Evolutionary conservation across 2,329 filamentous ascomycete genomes (phyloP).

Genomic region (Diaporthe eres): DNA sequence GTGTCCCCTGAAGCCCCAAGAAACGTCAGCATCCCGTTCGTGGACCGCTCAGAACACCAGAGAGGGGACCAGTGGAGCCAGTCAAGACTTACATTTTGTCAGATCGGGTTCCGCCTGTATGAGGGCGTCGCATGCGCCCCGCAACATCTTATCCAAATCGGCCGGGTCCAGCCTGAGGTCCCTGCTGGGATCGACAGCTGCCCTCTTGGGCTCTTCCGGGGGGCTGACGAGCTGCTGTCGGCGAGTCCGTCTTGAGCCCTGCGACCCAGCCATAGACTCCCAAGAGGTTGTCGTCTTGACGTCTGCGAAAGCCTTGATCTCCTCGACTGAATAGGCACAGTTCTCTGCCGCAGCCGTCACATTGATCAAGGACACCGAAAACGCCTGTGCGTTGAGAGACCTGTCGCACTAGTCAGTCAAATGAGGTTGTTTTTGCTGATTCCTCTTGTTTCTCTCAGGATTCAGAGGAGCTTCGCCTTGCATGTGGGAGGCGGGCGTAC

Average conservation of each 20-base stretch:
- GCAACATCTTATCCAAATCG: constrained; percentile 68
- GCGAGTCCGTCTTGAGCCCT: constrained; percentile 57
- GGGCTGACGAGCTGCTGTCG: constrained; percentile 60
- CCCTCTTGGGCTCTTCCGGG: constrained; percentile 52
- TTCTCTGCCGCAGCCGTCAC: constrained; percentile 62
- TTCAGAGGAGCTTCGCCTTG: background rate
- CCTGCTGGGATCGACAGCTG: constrained; percentile 52
- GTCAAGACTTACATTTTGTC: constrained; percentile 61
- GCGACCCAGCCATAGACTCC: constrained; percentile 66
- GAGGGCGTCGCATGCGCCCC: constrained; percentile 65
- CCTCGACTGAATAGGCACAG: constrained; percentile 61
- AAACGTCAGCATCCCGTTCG: background rate
- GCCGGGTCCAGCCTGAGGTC: constrained; percentile 66
- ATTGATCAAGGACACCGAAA: constrained; percentile 77
- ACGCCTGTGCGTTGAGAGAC: constrained; percentile 79
- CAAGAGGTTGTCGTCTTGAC: constrained; percentile 70
- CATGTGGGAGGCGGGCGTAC: background rate
- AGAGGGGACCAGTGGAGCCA: constrained; percentile 63
- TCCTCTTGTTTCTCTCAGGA: no score
- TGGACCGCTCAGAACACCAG: constrained; percentile 68
- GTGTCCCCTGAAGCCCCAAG: constrained; percentile 34
- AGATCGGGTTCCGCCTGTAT: constrained; percentile 73
- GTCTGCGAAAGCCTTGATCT: constrained; percentile 76
- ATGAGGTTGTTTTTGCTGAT: no score
- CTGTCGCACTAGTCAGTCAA: background rate